Conservation (phyloP, 257 asterid genomes). For the Lithospermum erythrorhizon region DNA sequence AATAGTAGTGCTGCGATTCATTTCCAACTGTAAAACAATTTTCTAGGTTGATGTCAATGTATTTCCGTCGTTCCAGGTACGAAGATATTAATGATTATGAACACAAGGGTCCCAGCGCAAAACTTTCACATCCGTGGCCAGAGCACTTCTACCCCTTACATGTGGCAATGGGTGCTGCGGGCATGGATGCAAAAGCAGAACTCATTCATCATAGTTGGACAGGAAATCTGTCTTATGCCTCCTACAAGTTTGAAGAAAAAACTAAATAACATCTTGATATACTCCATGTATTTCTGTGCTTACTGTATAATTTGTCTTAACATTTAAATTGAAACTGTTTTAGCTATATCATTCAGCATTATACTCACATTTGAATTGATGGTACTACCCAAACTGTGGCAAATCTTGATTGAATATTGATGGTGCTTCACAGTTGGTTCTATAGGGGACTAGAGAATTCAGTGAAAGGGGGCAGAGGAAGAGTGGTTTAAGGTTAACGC, state of each 20-base stretch:
- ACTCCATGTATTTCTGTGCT: background rate
- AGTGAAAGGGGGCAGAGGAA: no score
- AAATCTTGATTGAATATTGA: no score
- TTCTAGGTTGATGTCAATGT: no score
- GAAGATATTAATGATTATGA: slow-evolving; percentile 2
- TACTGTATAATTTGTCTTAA: background rate
- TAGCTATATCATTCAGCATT: no score
- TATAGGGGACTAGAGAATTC: no score
- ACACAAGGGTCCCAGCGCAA: background rate
- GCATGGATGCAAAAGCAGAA: background rate
- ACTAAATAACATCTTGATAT: background rate
- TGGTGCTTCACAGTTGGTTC: no score
- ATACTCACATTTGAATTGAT: no score
- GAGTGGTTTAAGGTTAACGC: no score
- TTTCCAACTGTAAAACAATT: background rate
- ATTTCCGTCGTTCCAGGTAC: background rate
- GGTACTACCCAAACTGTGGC: no score
- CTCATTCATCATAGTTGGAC: background rate
- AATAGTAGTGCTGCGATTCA: no score
- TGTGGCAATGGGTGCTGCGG: background rate
- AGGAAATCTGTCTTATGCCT: background rate
- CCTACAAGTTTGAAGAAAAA: background rate
- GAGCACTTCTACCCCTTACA: background rate
- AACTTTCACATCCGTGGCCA: background rate
- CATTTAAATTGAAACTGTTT: no score